phyloP scores from a whole-genome alignment of 305 asterid genomes.

The Fraxinus floribunda region DNA sequence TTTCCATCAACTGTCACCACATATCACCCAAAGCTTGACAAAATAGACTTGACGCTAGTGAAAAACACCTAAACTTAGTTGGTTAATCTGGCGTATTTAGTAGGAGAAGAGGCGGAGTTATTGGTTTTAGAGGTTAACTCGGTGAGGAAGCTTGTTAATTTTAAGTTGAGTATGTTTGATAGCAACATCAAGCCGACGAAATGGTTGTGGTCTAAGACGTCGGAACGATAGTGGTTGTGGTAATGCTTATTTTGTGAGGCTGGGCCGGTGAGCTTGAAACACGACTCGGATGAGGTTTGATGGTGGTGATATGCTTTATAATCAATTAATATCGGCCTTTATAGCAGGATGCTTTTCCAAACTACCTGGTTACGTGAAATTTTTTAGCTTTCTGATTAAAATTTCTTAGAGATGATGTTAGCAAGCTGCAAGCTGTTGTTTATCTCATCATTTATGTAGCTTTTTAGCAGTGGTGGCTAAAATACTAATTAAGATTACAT shows the following conservation, averaged over 20 bases:
- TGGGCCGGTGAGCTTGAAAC: background rate
- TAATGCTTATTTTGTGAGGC: background rate
- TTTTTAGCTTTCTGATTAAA: background rate
- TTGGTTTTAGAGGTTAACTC: background rate
- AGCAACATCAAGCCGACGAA: background rate
- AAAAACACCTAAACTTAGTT: background rate
- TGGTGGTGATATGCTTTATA: background rate
- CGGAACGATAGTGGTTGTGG: background rate
- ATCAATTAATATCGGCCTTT: background rate
- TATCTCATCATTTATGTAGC: background rate
- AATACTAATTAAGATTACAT: background rate
- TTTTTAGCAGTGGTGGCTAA: background rate
- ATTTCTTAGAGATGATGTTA: background rate
- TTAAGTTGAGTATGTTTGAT: background rate
- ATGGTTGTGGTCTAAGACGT: background rate
- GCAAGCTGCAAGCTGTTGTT: background rate
- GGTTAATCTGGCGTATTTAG: background rate
- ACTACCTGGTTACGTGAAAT: background rate
- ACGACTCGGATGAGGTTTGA: background rate
- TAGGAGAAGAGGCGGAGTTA: background rate
- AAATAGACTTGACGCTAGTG: background rate
- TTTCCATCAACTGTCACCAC: background rate
- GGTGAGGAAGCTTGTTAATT: background rate
- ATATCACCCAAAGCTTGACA: background rate
- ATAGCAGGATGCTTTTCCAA: background rate